Evolutionary conservation across 352 stramenopile species (phyloP), one percentile per base, ranked within the genome.

Genomic region (Pythium biforme): DNA sequence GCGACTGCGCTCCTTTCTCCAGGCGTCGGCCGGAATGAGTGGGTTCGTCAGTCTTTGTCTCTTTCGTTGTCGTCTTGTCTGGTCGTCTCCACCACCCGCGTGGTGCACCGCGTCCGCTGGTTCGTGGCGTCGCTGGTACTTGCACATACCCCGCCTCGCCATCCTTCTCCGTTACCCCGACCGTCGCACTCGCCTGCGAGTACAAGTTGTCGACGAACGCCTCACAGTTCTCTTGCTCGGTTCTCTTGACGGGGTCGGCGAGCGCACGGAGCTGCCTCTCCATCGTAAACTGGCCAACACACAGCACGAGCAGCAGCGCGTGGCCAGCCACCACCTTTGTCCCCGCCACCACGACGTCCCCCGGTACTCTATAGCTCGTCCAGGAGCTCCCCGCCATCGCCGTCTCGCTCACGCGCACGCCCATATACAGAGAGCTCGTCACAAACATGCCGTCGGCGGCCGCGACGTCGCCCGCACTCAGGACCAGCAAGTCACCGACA

Each of bases 291-390:
- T 80, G 78, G n/a, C 90, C 89, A n/a, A 97, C 88, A 17, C 83
- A 84, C 31, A 92, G 77, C 37, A 94, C 86, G 26, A 97, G 59
- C 70, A 96, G 91, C 39, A 77, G 68, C 22, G 73, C 83, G 10
- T 74, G 74, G 12, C 91, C 91, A 37, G 86, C 77, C 55, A 88
- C 86, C 6, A 93, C 76, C 37, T 83, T 88, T 46, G 88, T 95
- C 17, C 88, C 89, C 14, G 83, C 92, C 23, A 97, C 67, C n/a
- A 97, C 59, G 55, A 95, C 92, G 1, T 81, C 78, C 2, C 26
- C 50, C 10, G 14, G 17, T 26, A 27, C 64, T 56, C 76, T 79
- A 17, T 45, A 53, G 5, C 73, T 43, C n/a, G 70, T 37, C 26
- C 70, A 66, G 1, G 72, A 54, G 43, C 67, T 62, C 19, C 74